These are phyloP conservation scores for Magnusiomyces magnusii DNA, from an alignment of 1,139 yeast genomes.

Conservation along the genomic window DNA sequence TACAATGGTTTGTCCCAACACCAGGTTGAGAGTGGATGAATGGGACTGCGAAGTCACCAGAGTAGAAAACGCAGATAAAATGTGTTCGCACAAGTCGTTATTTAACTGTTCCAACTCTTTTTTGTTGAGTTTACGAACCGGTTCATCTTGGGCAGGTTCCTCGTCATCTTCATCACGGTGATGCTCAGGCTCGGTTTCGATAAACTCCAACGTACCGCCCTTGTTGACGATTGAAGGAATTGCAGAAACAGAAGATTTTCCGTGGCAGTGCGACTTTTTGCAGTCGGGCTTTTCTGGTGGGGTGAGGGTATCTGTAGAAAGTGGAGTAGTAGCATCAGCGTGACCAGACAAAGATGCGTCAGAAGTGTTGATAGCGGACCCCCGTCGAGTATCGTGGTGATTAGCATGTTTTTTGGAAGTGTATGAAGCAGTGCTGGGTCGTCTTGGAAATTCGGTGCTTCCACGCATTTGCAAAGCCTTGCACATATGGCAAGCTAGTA, in stretches of 20 bases:
- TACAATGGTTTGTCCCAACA: slow-evolving; percentile 13
- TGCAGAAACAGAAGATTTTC: background rate
- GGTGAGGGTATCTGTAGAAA: too few relatives aligned
- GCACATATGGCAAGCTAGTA: slow-evolving; percentile 4
- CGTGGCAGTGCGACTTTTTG: background rate
- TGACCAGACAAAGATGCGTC: too few relatives aligned
- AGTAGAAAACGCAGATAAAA: background rate
- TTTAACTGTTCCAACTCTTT: slow-evolving; percentile 1
- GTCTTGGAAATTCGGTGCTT: too few relatives aligned
- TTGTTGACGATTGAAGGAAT: background rate
- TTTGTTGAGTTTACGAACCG: slow-evolving; percentile 1
- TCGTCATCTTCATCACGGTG: background rate
- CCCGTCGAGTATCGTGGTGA: background rate
- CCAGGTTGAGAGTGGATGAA: slow-evolving; percentile 4
- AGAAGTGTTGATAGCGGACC: background rate
- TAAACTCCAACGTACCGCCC: background rate
- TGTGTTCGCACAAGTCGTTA: slow-evolving; percentile 1
- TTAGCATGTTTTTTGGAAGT: background rate
- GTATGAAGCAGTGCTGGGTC: background rate
- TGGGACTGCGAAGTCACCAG: background rate
- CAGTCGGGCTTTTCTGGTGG: too few relatives aligned
- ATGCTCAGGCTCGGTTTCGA: background rate
- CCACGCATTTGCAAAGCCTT: slow-evolving; percentile 1
- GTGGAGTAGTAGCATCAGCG: too few relatives aligned
- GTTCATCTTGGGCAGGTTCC: background rate